Base-by-base conservation (phyloP, 768 basidiomycete genomes). In the Phlegmacium glaucopus region DNA sequence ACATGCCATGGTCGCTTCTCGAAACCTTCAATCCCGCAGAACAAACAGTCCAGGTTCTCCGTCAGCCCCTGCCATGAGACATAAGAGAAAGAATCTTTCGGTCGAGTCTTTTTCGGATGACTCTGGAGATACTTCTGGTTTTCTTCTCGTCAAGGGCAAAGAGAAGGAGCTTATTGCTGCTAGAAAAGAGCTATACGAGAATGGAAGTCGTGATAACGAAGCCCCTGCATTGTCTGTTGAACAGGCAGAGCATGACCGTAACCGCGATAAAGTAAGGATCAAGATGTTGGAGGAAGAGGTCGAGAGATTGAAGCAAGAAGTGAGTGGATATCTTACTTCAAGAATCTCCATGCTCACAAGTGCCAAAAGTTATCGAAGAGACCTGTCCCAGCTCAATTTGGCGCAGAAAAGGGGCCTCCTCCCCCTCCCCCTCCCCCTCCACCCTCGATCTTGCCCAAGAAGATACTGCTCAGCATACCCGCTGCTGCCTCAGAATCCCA, bases 271-370 rank as follows among this genome's bases (percentile, higher is more conserved):
- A 58, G 79, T 75, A 46, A 73, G 75, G 42, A 89, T 90, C 26
- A 71, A 65, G 51, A 65, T 69, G 48, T 70, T 91, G 4, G 86
- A 90, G 56, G 76, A 77, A 40, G 89, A 91, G 58, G 79, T 89
- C 32, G 65, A 64, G 36, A 58, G 70, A 36, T 65, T 88, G 48
- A 80, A 72, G 52, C 74, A 77, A 57, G 82, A 84, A 75, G 84
- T 80, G 28, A 9, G 59, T 59, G 22, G 22, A 22, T 5, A 22
- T 22, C 22, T 22, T 17, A 4, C 46, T 27, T 47, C 17, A 15
- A 16, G 35, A 11, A 11, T 26, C 44, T 25, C 37, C 25, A 28
- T 47, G 37, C 30, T n/a, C 39, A 39, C 36, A 27, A 22, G 38
- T 50, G 29, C 35, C 11, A 36, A 38, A 49, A 84, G 82, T 71